Conservation (phyloP, 495 filamentous ascomycete species). For the Melanomma pulvis-pyrius region DNA sequence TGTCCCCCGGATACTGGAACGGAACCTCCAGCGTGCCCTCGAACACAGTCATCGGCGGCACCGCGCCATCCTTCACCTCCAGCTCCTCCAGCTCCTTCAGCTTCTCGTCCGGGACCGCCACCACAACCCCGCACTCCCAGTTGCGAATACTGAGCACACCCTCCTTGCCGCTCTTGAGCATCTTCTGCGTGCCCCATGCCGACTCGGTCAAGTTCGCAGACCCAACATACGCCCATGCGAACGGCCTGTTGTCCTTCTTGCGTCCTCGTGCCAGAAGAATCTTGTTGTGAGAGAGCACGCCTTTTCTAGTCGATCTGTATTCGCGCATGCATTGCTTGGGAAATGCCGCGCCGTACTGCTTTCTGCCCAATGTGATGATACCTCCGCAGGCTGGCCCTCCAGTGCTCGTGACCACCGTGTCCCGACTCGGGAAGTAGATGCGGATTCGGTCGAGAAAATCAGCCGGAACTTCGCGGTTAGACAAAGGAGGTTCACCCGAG, state of each 20-base stretch:
- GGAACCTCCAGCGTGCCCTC: constrained; percentile 65
- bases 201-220: constrained; percentile 90
- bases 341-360: constrained; percentile 71
- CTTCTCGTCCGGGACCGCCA: constrained; percentile 51
- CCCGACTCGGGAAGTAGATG: constrained; percentile 79
- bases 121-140: constrained; percentile 92
- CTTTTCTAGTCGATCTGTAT: constrained; percentile 65
- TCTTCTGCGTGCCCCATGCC: constrained; percentile 81
- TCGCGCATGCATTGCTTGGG: constrained; percentile 73
- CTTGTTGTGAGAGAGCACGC: constrained; percentile 89
- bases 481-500: constrained; percentile 54
- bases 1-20: constrained; percentile 63
- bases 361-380: constrained; percentile 74
- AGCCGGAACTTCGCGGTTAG: constrained; percentile 18
- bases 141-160: constrained; percentile 84
- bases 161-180: constrained; percentile 62
- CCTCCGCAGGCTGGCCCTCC: constrained; percentile 63
- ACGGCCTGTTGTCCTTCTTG: constrained; percentile 15
- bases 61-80: constrained; percentile 10
- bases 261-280: constrained; percentile 67
- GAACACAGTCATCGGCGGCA: constrained; percentile 57
- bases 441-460: constrained; percentile 60
- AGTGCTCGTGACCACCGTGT: constrained; percentile 68
- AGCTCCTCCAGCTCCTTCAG: constrained; percentile 10
- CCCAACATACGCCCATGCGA: constrained; percentile 83